Evolutionary conservation across 1,284 basidiomycete species (phyloP), one percentile per base, ranked within the genome.

Genomic region (Rhodotorula sp.): DNA sequence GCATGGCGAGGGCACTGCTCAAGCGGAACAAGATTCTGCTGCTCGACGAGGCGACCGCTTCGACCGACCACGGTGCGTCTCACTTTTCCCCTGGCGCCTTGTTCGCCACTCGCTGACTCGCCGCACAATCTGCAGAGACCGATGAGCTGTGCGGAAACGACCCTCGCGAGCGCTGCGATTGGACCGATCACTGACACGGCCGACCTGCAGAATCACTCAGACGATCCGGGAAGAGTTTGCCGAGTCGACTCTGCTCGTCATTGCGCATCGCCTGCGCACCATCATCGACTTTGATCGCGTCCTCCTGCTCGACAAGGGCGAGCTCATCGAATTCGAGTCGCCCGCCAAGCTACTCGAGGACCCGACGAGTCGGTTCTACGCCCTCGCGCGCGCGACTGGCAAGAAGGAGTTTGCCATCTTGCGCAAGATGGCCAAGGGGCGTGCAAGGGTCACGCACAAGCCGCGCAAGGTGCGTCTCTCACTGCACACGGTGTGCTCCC

Each of bases 141-240:
- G 91, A 92, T 79, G 85, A 89, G 4, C 89, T 89, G 80, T 83
- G 79, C 66, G 87, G 82, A 12, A 45, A 17, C 52, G 50, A 27
- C 25, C 14, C n/a, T 12, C 25, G 27, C 53, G 34, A 13, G 23
- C 27, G 17, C 25, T 21, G 17, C 42, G 4, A 10, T 25, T 10
- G 4, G 5, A 13, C 1, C 42, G 12, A 14, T 52, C n/a, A 27
- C 55, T 49, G 25, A 14, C 41, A 13, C 48, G 41, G 52, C 44
- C 23, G 8, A 25, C 4, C 9, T 25, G 45, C 60, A 61, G 55
- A 27, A 59, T 92, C 54, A 90, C 91, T 74, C 83, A 84, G 41
- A 91, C 90, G 0, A 91, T 93, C 69, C 87, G 88, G 76, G 85
- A 85, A 45, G 89, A 90, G 76, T 91, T 92, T 77, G 83, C 86